Percentiles rank a stretch among this genome's conserved stretches.
Evolutionary conservation across 2,329 filamentous ascomycete genomes (phyloP).

Genomic region (Xylaria sp.): DNA sequence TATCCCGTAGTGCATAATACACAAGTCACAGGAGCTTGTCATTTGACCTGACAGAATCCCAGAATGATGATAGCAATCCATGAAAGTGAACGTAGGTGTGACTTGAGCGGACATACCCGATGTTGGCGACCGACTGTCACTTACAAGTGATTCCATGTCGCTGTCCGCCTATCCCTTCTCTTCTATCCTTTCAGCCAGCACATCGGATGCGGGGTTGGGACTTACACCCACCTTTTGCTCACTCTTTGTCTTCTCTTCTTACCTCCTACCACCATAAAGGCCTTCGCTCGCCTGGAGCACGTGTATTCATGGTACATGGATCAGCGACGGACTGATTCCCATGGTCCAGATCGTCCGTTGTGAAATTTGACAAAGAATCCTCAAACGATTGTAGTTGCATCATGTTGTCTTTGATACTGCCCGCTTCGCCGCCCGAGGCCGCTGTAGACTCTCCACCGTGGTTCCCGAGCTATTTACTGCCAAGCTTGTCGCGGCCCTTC

Average conservation of each 20-base stretch:
- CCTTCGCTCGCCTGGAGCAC: no score
- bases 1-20: no score
- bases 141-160: no score
- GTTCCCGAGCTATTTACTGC: conserved; percentile 60
- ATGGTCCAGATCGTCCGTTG: neutral
- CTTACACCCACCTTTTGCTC: no score
- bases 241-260: neutral
- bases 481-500: conserved; percentile 56
- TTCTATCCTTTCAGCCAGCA: neutral
- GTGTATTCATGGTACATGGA: neutral
- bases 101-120: no score
- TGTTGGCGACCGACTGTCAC: no score
- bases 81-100: neutral
- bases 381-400: neutral
- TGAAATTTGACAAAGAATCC: neutral
- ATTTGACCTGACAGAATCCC: conserved; percentile 4
- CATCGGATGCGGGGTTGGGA: conserved; percentile 17
- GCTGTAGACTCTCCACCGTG: conserved; percentile 40
- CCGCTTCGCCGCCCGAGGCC: conserved; percentile 7
- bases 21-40: neutral
- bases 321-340: neutral
- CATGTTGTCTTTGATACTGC: conserved; percentile 35
- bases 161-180: no score
- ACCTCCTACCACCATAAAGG: neutral
- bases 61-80: neutral